These are phyloP conservation scores for Astrothelium subdiscretum DNA, from an alignment of 495 filamentous ascomycete species.

Conservation along the genomic window DNA sequence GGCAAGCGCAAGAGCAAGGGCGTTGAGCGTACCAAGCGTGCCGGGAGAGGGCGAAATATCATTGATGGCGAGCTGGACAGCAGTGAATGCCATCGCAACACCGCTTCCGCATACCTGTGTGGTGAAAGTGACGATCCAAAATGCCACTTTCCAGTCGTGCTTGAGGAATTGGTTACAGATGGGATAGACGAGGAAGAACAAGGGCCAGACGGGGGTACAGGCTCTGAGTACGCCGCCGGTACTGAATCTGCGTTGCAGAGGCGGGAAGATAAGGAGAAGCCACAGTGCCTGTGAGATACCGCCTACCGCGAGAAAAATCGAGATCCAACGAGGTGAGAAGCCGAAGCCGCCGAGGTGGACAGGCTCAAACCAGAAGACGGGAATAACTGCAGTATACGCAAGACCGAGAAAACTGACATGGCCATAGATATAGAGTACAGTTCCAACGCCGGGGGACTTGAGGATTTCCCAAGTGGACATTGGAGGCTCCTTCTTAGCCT, in stretches of 20 bases:
- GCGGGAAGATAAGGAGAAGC: conserved; percentile 53
- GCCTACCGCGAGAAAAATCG: conserved; percentile 43
- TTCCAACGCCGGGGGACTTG: conserved; percentile 45
- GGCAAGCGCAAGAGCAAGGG: conserved; percentile 43
- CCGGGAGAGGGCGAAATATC: conserved; percentile 49
- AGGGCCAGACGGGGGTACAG: conserved; percentile 44
- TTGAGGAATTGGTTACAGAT: conserved; percentile 42
- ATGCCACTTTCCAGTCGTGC: conserved; percentile 26
- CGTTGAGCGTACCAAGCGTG: conserved; percentile 53
- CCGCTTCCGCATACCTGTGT: conserved; percentile 40
- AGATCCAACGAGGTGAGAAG: conserved; percentile 48
- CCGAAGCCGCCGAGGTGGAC: conserved; percentile 46
- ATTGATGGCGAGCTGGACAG: conserved; percentile 56
- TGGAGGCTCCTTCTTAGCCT: conserved; percentile 22
- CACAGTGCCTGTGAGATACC: conserved; percentile 52
- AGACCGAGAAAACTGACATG: conserved; percentile 52
- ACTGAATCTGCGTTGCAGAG: conserved; percentile 43
- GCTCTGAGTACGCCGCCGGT: conserved; percentile 46
- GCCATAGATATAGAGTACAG: conserved; percentile 49
- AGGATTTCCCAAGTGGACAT: conserved; percentile 45
- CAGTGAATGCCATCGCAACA: conserved; percentile 58
- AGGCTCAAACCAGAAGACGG: conserved; percentile 51
- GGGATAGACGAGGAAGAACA: conserved; percentile 43
- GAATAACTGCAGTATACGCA: conserved; percentile 51
- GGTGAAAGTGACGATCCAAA: conserved; percentile 43